Base-by-base conservation (phyloP, 2,329 filamentous ascomycete genomes). In the Ceratocystis lukuohia region DNA sequence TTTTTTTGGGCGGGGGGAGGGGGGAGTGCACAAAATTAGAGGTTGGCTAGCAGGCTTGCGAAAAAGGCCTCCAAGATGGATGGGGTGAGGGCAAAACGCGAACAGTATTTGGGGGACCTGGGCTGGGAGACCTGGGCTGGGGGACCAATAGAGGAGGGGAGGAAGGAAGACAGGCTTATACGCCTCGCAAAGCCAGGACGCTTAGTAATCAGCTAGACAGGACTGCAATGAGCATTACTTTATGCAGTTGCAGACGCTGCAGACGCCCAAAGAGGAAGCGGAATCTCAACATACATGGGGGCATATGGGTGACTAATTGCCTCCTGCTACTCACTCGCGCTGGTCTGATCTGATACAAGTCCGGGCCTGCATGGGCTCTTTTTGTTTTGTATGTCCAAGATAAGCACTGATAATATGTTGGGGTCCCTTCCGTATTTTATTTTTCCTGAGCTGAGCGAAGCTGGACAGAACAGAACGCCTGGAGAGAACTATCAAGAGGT, bases 221-320 rank as follows among this genome's bases (percentile, higher is more conserved):
- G 15, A 50, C 20, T 17, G 20, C 12, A 50, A 33, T 17, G 7
- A 22, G 53, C 25, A 8, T 8, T 30, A 30, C 28, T 30, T 30
- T n/a, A 30, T 59, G 53, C 28, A n/a, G 4, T 59, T 37, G 28
- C 12, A 59, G n/a, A 25, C 22, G 50, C 50, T 33, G 25, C 12
- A 57, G n/a, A 28, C 22, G 53, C 53, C 53, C 20, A 12, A 50
- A 50, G 20, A 30, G 53, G 25, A 28, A 57, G n/a, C 8, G 4
- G 7, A 30, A 59, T 59, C 17, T 59, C 28, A 59, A 20, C 2
- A 12, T 20, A 50, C 46, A n/a, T 6, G 46, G 46, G 46, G 46
- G 17, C 46, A 50, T 22, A 50, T 59, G 28, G 22, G 53, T 59
- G 53, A 59, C 53, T 59, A 59, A 59, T 33, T 57, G 53, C 22